Base-by-base conservation (phyloP, 2,329 filamentous ascomycete genomes). In the Aurifilum marmelostoma region DNA sequence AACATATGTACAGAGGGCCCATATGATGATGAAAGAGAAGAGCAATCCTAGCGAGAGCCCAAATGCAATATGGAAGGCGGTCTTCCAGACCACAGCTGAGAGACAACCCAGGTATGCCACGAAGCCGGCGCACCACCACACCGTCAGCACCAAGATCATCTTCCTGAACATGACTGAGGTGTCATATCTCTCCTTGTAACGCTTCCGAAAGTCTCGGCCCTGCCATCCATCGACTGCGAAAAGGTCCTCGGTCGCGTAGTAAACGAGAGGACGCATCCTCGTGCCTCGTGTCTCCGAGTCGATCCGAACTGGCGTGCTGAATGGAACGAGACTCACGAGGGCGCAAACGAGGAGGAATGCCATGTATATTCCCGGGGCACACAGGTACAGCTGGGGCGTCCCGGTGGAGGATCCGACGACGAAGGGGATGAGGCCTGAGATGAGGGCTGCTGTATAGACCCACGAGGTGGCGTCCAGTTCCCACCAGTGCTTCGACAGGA, bases 391-490 rank as follows among this genome's bases (percentile, higher is more conserved):
- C 24, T 69, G 18, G 9, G 63, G 67, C 9, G 66, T 66, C 32
- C 37, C 67, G 11, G 14, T 64, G 6, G 54, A 21, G 34, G 66
- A 66, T 43, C 66, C 67, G 50, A 71, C 60, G 18, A 71, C 59
- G n/a, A 69, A 71, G 34, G 67, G 63, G 21, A 64, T 56, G 16
- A 68, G 63, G 18, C 63, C 66, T 4, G 37, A 52, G 32, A 68
- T 14, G 3, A 70, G 66, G 8, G 63, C 58, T 14, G 63, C 58
- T 5, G 58, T 54, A 21, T 70, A 70, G 4, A 70, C 65, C 69
- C 69, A 70, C 63, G 69, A 70, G 2, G 66, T 70, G 56, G 66
- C 66, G 27, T 68, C 69, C 12, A 70, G 63, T 58, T 70, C 69
- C 69, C 66, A 70, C n/a, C 43, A 52, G 27, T 50, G 62, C 9